A percentile compares a stretch with the other conserved stretches of the same genome.
phyloP scores from a whole-genome alignment of 352 stramenopile genomes.

The Phytopythium montanum region DNA sequence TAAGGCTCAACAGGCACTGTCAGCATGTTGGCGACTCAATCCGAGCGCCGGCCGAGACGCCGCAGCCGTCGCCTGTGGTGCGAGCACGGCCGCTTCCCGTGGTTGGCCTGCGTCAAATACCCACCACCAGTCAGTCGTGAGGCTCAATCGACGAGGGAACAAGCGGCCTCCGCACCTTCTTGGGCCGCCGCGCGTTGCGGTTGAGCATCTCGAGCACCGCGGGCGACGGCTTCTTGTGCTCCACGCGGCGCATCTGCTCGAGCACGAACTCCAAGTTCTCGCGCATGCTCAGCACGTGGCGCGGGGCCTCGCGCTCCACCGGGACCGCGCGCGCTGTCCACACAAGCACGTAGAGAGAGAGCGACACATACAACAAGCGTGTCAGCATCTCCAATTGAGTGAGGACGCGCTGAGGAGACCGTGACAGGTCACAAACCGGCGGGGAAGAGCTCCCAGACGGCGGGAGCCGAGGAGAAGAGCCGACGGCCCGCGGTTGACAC shows the following conservation, averaged over 20 bases:
- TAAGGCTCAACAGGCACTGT: background rate
- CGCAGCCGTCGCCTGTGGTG: slow-evolving; percentile 43
- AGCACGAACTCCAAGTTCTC: slow-evolving; percentile 56
- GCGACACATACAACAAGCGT: slow-evolving; percentile 1
- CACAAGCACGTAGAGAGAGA: background rate
- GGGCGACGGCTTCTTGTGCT: slow-evolving; percentile 18
- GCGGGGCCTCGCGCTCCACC: slow-evolving; percentile 20
- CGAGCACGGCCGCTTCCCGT: slow-evolving; percentile 52
- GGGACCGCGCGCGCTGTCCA: slow-evolving; percentile 13
- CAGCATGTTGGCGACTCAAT: slow-evolving; percentile 4
- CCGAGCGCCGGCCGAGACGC: slow-evolving; percentile 27
- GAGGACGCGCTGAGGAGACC: background rate
- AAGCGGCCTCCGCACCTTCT: slow-evolving; percentile 29
- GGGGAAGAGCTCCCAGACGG: slow-evolving; percentile 47
- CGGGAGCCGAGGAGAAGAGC: slow-evolving; percentile 23
- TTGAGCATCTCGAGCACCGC: slow-evolving; percentile 44
- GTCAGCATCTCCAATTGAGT: too few relatives aligned
- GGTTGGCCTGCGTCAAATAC: slow-evolving; percentile 28
- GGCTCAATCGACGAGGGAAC: too few relatives aligned
- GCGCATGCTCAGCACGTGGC: slow-evolving; percentile 51
- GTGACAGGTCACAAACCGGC: slow-evolving; percentile 14
- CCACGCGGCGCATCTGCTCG: slow-evolving; percentile 45
- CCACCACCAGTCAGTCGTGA: background rate
- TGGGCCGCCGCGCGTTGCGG: slow-evolving; percentile 33
- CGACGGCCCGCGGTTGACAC: background rate